phyloP scores from a whole-genome alignment of 768 basidiomycete genomes.

The Boletus bicolor region DNA sequence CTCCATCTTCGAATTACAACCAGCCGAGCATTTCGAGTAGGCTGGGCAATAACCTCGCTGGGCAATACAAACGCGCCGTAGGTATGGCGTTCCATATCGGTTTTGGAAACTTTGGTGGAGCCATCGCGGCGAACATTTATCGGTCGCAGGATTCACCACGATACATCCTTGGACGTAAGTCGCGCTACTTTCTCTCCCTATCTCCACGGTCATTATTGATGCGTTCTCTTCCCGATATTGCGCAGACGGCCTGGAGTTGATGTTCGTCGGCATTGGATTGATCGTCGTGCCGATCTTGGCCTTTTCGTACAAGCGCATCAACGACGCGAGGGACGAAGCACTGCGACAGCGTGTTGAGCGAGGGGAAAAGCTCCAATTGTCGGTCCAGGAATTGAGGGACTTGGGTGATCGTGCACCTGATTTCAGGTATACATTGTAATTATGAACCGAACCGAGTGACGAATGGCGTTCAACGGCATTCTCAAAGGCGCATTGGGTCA shows the following conservation, averaged over 20 bases:
- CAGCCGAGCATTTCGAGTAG: slow-evolving; percentile 29
- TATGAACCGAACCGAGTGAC: too few species aligned
- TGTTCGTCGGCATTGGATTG: slow-evolving; percentile 67
- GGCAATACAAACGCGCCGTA: slow-evolving; percentile 67
- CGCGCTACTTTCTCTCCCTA: neutral
- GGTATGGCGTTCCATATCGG: slow-evolving; percentile 58
- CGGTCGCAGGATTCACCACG: slow-evolving; percentile 56
- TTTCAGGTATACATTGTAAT: slow-evolving; percentile 52
- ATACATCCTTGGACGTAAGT: slow-evolving; percentile 62
- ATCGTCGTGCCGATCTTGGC: slow-evolving; percentile 47
- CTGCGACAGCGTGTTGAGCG: slow-evolving; percentile 9
- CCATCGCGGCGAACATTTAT: slow-evolving; percentile 63
- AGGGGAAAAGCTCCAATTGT: slow-evolving; percentile 19
- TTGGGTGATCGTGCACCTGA: slow-evolving; percentile 63
- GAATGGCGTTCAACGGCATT: too few species aligned
- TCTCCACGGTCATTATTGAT: neutral
- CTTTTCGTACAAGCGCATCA: slow-evolving; percentile 53
- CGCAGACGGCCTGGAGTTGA: slow-evolving; percentile 59
- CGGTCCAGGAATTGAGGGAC: slow-evolving; percentile 24
- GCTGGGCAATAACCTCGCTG: slow-evolving; percentile 52
- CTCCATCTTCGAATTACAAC: slow-evolving; percentile 2
- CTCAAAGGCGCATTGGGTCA: too few species aligned
- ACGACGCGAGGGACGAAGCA: slow-evolving; percentile 44
- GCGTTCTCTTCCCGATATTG: neutral
- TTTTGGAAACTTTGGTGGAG: slow-evolving; percentile 62